Base-by-base conservation (phyloP, 2,329 filamentous ascomycete species). In the Metarhizium rileyi region DNA sequence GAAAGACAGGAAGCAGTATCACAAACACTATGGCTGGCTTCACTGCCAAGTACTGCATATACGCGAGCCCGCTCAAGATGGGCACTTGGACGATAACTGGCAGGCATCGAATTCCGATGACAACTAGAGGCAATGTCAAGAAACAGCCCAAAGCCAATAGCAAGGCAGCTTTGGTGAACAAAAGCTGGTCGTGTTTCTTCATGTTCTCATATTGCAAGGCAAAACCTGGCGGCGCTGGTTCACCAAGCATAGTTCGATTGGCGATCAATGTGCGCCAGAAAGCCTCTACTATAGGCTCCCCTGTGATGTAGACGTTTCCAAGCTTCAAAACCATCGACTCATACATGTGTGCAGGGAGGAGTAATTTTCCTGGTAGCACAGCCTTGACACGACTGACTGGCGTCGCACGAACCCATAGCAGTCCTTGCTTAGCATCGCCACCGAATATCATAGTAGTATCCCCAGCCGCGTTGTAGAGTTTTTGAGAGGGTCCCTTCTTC, bases 181-280 rank as follows among this genome's bases (percentile, higher is more conserved):
- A 22, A 5, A 23, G 4, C 12, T 43, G 46, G 41, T 53, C 51
- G 28, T 49, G 16, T 20, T 14, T 14, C 41, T 53, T 53, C 35
- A 50, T 44, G 28, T 44, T 48, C 43, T 50, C 36, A 26, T 53
- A 53, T 26, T 50, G 51, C 33, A 30, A 7, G 16, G 30, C 48
- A 20, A 48, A 53, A 20, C 46, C 48, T 2, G 48, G 43, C 14
- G 48, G 48, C 6, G 48, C 48, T 12, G 14, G 41, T 23, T 40
- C 44, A 5, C 48, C 51, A 26, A 41, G 33, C 14, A 45, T 46
- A 27, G 51, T 50, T 30, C 48, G 40, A 45, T 53, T 53, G 9
- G 36, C 51, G 20, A 49, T 44, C 26, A 50, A 18, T 18, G 48
- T 53, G 8, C 51, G 51, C 48, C 51, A 53, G 2, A 50, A 25